Evolutionary conservation across 768 basidiomycete species (phyloP), one percentile per base, ranked within the genome.

Genomic region (Cubamyces sp.): DNA sequence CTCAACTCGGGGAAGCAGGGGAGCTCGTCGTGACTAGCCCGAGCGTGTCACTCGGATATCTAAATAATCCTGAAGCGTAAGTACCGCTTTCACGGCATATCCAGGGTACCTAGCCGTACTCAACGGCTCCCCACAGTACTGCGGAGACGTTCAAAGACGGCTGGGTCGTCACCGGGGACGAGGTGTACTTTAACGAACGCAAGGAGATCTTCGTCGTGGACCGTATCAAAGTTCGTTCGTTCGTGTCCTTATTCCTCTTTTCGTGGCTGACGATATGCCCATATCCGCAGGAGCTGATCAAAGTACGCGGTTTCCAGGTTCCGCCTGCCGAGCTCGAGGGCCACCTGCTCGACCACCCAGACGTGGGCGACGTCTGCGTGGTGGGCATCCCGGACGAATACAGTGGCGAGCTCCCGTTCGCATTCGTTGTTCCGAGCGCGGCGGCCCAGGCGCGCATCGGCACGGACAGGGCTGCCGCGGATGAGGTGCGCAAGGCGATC

Each of bases 341-440:
- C 11, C 75, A 74, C 53, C 66, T 78, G 34, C 67, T 78, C 45
- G 67, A 67, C 26, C 77, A 75, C 62, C 68, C 73, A 9, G 84
- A 85, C 61, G 87, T 91, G 37, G 66, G 63, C 14, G 72, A 72
- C 64, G 68, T 63, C 18, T 69, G 70, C 59, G 69, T 71, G 25
- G 86, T 92, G 7, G 83, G 87, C 5, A 70, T 90, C 19, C 80
- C 80, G 1, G 88, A 92, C 66, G 90, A 91, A 23, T 91, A 87
- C 70, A 88, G 82, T 60, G 90, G 91, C 18, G 90, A 93, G 70
- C 66, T 90, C 12, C 90, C 91, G 0, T 68, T 89, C 55, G 90
- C 91, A 8, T 92, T 83, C 70, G 76, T 92, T 23, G 87, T 87
- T 3, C 79, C 85, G 18, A 74, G 75, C 48, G 67, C 71, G 4